Conservation (phyloP, 306 rosid species). For the Prunus campanulata region DNA sequence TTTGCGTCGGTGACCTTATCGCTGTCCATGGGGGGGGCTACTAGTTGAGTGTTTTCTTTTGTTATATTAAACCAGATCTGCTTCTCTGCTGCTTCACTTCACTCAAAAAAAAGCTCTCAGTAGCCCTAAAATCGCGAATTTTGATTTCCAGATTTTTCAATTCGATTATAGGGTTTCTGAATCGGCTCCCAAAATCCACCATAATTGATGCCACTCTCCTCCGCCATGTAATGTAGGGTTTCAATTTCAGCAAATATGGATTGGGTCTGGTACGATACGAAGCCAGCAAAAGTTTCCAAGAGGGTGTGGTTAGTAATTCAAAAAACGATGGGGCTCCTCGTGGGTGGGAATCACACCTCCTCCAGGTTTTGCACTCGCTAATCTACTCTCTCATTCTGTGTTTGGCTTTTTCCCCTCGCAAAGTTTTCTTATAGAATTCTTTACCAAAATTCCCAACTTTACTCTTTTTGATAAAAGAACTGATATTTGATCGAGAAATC, state of each 20-base stretch:
- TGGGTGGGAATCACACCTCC: slow-evolving; percentile 94
- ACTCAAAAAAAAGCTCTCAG: background rate
- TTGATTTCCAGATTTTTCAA: background rate
- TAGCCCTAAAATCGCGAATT: background rate
- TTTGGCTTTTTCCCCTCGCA: slow-evolving; percentile 27
- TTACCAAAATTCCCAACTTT: background rate
- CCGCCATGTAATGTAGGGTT: slow-evolving; percentile 8
- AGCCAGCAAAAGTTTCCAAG: slow-evolving; percentile 41
- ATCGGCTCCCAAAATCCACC: background rate
- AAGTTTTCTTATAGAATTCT: background rate
- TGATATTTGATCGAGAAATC: background rate
- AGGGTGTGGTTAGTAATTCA: slow-evolving; percentile 80
- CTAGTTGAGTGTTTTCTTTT: background rate
- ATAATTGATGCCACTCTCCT: background rate
- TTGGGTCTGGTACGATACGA: slow-evolving; percentile 43
- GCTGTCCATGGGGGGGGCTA: background rate
- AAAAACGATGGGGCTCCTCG: slow-evolving; percentile 83
- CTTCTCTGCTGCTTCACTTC: background rate
- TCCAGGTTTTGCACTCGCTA: slow-evolving; percentile 97
- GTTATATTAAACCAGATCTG: background rate
- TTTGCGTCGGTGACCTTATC: background rate
- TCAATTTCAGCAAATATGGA: slow-evolving; percentile 24
- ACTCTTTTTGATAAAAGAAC: background rate
- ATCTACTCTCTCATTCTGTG: background rate
- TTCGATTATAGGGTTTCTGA: background rate